These are phyloP conservation scores for Rickenella mellea DNA, from an alignment of 768 basidiomycete species.

Conservation along the genomic window DNA sequence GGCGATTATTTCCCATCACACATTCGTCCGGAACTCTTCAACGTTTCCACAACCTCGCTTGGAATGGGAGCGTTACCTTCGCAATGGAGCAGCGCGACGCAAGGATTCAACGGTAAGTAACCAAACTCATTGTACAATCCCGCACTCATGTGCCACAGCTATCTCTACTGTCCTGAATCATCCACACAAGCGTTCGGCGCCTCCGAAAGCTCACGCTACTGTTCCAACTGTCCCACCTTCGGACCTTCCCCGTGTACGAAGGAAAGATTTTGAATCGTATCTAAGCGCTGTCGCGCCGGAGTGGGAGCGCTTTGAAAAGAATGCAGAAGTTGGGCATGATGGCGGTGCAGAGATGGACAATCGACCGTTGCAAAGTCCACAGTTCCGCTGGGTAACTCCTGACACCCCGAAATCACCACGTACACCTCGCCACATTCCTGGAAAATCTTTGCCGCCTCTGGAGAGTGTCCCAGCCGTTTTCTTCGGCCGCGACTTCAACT, in stretches of 20 bases:
- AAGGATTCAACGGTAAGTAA: constrained; percentile 80
- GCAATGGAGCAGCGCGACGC: constrained; percentile 73
- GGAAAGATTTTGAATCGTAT: constrained; percentile 82
- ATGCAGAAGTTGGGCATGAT: constrained; percentile 20
- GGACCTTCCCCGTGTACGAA: constrained; percentile 68
- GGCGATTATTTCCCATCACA: constrained; percentile 52
- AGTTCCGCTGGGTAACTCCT: constrained; percentile 5
- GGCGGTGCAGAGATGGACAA: constrained; percentile 17
- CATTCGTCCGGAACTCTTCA: constrained; percentile 34
- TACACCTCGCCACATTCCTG: constrained; percentile 22
- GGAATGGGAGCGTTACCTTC: constrained; percentile 39
- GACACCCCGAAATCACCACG: constrained; percentile 13
- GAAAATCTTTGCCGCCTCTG: constrained; percentile 54
- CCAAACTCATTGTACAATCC: constrained; percentile 1
- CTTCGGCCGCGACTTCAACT: constrained; percentile 69
- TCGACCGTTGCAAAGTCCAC: neutral
- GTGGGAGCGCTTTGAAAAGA: constrained; percentile 65
- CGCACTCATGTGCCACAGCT: constrained; percentile 34
- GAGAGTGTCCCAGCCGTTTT: constrained; percentile 73
- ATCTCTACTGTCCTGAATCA: constrained; percentile 92
- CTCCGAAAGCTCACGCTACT: constrained; percentile 79
- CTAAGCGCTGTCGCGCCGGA: constrained; percentile 61
- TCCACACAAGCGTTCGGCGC: constrained; percentile 74
- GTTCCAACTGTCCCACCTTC: constrained; percentile 65
- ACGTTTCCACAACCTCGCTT: constrained; percentile 39